A percentile compares a stretch with the other conserved stretches of the same genome.
phyloP scores from a whole-genome alignment of 129 eudicot species.

The Flaveria brownii region DNA sequence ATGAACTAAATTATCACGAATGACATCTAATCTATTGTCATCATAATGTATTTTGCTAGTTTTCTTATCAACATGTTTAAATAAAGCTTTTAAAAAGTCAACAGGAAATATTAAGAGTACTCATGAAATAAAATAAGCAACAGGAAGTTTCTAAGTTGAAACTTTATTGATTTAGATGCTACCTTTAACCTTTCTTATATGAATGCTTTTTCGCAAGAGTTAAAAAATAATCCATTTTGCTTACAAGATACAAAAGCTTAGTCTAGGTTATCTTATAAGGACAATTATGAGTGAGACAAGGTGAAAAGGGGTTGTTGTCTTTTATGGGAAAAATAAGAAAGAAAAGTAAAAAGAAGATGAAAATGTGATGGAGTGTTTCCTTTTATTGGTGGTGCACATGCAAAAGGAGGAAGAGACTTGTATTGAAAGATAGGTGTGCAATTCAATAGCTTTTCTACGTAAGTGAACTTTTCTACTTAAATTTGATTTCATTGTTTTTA shows the following conservation, averaged over 20 bases:
- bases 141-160: slow-evolving; percentile 17
- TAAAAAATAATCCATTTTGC: slow-evolving; percentile 20
- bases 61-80: neutral
- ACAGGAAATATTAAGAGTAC: neutral
- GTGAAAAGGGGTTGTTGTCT: slow-evolving; percentile 17
- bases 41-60: neutral
- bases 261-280: slow-evolving; percentile 8
- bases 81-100: neutral
- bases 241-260: slow-evolving; percentile 39
- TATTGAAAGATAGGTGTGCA: slow-evolving; percentile 35
- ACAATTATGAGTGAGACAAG: slow-evolving; percentile 15
- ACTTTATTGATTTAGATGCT: slow-evolving; percentile 10
- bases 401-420: slow-evolving; percentile 29
- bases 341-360: slow-evolving; percentile 25
- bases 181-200: slow-evolving; percentile 15
- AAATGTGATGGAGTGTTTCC: slow-evolving; percentile 32
- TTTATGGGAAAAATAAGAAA: neutral
- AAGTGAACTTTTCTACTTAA: neutral
- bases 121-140: slow-evolving; percentile 12
- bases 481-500: slow-evolving; percentile 10
- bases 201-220: slow-evolving; percentile 27
- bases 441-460: slow-evolving; percentile 23
- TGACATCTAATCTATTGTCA: neutral
- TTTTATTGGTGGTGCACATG: slow-evolving; percentile 41
- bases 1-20: neutral